Evolutionary conservation across 208 protist species (phyloP).

Genomic region (Trichomonas tenax): DNA sequence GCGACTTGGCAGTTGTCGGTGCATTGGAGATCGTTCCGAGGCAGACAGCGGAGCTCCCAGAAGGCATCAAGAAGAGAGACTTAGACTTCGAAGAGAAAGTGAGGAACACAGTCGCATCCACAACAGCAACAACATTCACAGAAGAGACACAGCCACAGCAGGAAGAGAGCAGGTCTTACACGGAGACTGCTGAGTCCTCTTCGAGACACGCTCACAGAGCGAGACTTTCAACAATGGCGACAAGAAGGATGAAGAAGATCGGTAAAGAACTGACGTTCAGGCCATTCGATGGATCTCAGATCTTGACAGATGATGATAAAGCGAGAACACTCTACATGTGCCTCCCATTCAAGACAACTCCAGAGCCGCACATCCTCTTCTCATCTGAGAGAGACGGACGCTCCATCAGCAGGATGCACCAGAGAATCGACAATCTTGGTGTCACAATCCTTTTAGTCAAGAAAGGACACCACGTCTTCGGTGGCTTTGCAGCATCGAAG

Average conservation of each 20-base stretch:
- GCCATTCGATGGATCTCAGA: background rate
- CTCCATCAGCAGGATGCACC: background rate
- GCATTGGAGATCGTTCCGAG: background rate
- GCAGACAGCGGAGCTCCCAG: background rate
- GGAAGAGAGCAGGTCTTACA: background rate
- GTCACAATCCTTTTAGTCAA: background rate
- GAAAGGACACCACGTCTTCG: background rate
- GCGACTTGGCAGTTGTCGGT: background rate
- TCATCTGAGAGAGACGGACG: background rate
- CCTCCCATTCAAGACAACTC: background rate
- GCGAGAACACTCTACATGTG: background rate
- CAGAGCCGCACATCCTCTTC: background rate
- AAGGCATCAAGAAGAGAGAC: background rate
- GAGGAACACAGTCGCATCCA: background rate
- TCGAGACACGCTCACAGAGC: background rate
- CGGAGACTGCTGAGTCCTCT: background rate
- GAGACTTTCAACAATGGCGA: background rate
- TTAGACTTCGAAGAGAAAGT: background rate
- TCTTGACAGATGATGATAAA: background rate
- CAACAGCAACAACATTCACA: background rate
- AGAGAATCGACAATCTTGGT: background rate
- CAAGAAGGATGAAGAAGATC: background rate
- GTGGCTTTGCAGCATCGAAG: background rate
- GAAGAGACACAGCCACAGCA: background rate
- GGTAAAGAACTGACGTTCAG: background rate